Percentiles rank a stretch among this genome's conserved stretches.
Conservation (phyloP, 2,329 filamentous ascomycete genomes). For the Thielaviopsis punctulata region DNA sequence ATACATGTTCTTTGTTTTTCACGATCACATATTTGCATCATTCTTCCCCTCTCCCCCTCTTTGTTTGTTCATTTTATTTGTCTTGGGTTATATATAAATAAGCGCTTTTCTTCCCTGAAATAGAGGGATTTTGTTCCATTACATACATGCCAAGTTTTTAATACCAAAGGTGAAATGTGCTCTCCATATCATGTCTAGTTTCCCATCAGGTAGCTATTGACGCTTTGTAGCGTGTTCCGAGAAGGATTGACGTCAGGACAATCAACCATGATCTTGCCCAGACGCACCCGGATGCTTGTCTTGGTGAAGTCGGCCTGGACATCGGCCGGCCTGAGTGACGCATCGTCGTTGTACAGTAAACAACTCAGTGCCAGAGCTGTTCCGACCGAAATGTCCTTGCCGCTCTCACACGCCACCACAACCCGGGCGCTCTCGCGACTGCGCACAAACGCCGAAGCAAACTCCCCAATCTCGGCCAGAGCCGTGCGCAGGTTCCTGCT, state of each 20-base stretch:
- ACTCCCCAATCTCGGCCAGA: slow-evolving; percentile 43
- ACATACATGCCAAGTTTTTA: neutral
- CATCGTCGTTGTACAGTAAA: slow-evolving; percentile 49
- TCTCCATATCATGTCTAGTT: slow-evolving; percentile 16
- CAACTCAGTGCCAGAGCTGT: slow-evolving; percentile 62
- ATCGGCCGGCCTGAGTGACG: slow-evolving; percentile 22
- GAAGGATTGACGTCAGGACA: slow-evolving; percentile 71
- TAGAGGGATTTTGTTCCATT: neutral
- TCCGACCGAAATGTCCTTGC: slow-evolving; percentile 66
- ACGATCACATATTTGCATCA: no score
- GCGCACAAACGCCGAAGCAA: slow-evolving; percentile 22
- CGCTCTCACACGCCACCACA: slow-evolving; percentile 56
- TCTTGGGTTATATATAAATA: neutral
- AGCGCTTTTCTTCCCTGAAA: neutral
- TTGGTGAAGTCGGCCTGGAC: slow-evolving; percentile 42
- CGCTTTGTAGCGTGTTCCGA: slow-evolving; percentile 69
- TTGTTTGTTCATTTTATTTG: slow-evolving; percentile 15
- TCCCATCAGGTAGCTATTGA: slow-evolving; percentile 78
- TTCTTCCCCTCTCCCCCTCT: no score
- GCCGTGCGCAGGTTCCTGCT: slow-evolving; percentile 66
- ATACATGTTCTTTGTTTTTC: neutral
- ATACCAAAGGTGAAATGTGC: neutral
- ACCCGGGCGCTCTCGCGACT: slow-evolving; percentile 15
- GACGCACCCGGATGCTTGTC: slow-evolving; percentile 52
- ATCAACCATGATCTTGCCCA: slow-evolving; percentile 68